Evolutionary conservation across 345 rosid species (phyloP), one percentile per base, ranked within the genome.

Genomic region (Camelina sativa): DNA sequence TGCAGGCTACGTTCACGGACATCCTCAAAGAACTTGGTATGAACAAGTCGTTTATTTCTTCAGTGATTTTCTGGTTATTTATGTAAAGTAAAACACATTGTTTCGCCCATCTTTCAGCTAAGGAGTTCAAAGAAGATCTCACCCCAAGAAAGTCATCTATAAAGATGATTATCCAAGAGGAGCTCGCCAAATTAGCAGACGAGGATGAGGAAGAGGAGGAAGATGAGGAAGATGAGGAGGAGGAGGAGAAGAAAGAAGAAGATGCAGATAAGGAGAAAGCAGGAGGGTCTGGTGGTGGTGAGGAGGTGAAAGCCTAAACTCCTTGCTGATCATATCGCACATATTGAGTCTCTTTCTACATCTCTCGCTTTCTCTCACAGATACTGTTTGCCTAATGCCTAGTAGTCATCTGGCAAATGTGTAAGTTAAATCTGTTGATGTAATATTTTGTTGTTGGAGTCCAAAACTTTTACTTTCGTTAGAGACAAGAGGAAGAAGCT

Each of bases 1-100:
- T 90, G 86, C 92, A 94, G 98, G 97, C 98, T 70, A 94, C 98
- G 23, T 92, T 94, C 84, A 90, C 96, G 0, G 98, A 94, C 83
- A 91, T 94, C 81, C 80, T 94, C 75, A 94, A 87, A 81, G 76
- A 55, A 77, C 97, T 94, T 7, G 97, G 98, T 94, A 92, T 75
- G 80, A 37, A 17, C 71, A 52, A 38, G 16, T 37, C 35, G 37
- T 47, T 12, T 55, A 4, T 63, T 47, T 55, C 11, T 62, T 55
- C 8, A 55, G 37, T 13, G 44, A 7, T 28, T 69, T 35, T 47
- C 15, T 76, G 55, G 69, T 62, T 15, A 32, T 34, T 35, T 28
- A 55, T 75, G 16, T 62, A 8, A 30, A 43, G 16, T 62, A 8
- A 30, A 43, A 63, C 34, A 70, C 65, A 62, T 56, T 70, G 60